Base-by-base conservation (phyloP, 1,139 yeast genomes). In the Blastobotrys illinoisensis region DNA sequence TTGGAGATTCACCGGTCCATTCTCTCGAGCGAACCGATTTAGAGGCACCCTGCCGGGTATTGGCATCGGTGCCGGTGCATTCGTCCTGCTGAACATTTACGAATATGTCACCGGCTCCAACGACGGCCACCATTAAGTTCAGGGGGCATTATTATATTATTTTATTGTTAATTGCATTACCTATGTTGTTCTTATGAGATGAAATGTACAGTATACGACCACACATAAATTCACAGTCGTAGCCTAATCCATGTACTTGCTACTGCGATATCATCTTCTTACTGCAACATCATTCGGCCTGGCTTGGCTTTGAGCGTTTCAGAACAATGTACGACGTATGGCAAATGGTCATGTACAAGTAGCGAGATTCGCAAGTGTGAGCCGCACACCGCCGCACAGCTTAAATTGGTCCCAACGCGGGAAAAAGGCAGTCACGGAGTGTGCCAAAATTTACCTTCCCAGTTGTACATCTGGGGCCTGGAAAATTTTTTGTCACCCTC, bases 1-100 rank as follows among this genome's bases (percentile, higher is more conserved):
- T 54, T 88, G 96, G 96, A 83, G 96, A 77, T 86, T 82, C 72
- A 85, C 83, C 65, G 95, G 95, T 58, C 88, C 84, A 56, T 88
- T 88, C 74, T 78, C 86, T 56, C 82, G 91, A 64, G 73, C 74
- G 55, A 83, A 85, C 72, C 77, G 95, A 65, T 85, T 83, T 72
- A 83, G 78, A 65, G 82, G 82, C 57, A 79, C 88, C n/a, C 81
- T 88, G 67, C 96, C 96, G 2, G 96, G 96, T 1, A 79, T 88
- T 54, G 89, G 90, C 46, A 79, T 85, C 52, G 96, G 93, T 46
- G 78, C 85, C 28, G 93, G 83, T 36, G 93, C 93, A 5, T 88
- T 88, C 67, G 75, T 83, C 36, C 77, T 80, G 16, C 85, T 85
- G 70, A 77, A 81, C 61, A 80, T 82, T 46, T 83, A 82, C 66